Evolutionary conservation across 2,329 filamentous ascomycete species (phyloP).

Genomic region (Elsinoe necatrix): DNA sequence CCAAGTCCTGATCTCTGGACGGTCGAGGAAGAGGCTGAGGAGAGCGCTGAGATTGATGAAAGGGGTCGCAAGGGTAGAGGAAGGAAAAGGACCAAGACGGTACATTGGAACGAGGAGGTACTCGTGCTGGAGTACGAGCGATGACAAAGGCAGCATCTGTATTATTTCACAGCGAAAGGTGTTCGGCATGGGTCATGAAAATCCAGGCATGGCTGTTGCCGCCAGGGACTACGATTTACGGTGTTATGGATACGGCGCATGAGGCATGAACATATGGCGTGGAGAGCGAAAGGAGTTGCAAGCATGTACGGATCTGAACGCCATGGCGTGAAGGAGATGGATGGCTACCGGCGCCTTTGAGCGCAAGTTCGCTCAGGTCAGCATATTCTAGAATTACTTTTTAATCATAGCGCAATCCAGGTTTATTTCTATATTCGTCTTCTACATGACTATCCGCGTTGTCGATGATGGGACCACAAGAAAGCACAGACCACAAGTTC

Average conservation of each 20-base stretch:
- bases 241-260: slow-evolving; percentile 1
- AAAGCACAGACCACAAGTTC: not conserved
- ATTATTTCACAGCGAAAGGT: not conserved
- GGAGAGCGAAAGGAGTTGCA: not conserved
- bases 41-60: not conserved
- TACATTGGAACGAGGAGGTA: slow-evolving; percentile 13
- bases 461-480: no score
- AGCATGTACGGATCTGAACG: not conserved
- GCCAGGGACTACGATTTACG: not conserved
- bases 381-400: not conserved
- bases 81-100: slow-evolving; percentile 10
- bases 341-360: not conserved
- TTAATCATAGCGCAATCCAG: not conserved
- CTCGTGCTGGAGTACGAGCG: slow-evolving; percentile 14
- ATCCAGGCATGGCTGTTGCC: not conserved
- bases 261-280: not conserved
- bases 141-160: not conserved
- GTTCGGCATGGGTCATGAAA: not conserved
- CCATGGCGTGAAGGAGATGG: not conserved
- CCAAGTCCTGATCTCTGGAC: slow-evolving; percentile 36
- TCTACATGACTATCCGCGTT: not conserved
- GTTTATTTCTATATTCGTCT: not conserved
- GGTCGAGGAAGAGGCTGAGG: slow-evolving; percentile 35
- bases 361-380: not conserved
- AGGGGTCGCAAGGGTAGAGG: not conserved